Evolutionary conservation across 768 basidiomycete species (phyloP).

Genomic region (Sarcodon aspratus): DNA sequence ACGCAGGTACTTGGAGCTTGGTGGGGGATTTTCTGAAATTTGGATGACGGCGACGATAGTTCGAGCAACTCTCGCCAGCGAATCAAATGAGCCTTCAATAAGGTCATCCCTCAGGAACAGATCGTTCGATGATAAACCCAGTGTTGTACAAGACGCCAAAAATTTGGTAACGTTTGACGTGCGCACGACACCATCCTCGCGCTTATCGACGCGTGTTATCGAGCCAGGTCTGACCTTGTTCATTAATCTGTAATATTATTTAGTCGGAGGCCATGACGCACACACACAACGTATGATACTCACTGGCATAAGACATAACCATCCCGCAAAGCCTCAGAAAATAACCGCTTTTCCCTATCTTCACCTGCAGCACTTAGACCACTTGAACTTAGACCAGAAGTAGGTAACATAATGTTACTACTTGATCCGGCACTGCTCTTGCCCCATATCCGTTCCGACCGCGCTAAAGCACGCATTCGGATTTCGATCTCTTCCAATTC

Average conservation of each 20-base stretch:
- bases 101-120: conserved; percentile 63
- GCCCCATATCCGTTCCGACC: conserved; percentile 71
- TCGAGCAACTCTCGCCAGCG: conserved; percentile 59
- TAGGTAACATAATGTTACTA: conserved; percentile 9
- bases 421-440: conserved; percentile 35
- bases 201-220: conserved; percentile 50
- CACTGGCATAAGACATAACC: conserved; percentile 87
- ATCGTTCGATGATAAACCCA: conserved; percentile 51
- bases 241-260: conserved; percentile 41
- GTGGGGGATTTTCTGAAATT: conserved; percentile 43
- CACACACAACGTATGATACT: conserved; percentile 24
- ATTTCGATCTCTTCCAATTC: conserved; percentile 75
- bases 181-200: conserved; percentile 55
- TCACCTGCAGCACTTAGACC: conserved; percentile 45
- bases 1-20: conserved; percentile 33
- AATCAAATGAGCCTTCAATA: conserved; percentile 45
- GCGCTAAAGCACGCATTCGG: conserved; percentile 42
- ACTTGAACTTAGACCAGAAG: conserved; percentile 11
- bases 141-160: conserved; percentile 53
- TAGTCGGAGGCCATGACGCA: conserved; percentile 5
- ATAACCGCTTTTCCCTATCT: conserved; percentile 64
- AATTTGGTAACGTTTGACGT: conserved; percentile 70
- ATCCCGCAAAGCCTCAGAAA: conserved; percentile 69
- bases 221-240: conserved; percentile 61
- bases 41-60: conserved; percentile 63